Evolutionary conservation across 805 yeast genomes (phyloP), one percentile per base, ranked within the genome.

Genomic region (Ogataea allantospora): DNA sequence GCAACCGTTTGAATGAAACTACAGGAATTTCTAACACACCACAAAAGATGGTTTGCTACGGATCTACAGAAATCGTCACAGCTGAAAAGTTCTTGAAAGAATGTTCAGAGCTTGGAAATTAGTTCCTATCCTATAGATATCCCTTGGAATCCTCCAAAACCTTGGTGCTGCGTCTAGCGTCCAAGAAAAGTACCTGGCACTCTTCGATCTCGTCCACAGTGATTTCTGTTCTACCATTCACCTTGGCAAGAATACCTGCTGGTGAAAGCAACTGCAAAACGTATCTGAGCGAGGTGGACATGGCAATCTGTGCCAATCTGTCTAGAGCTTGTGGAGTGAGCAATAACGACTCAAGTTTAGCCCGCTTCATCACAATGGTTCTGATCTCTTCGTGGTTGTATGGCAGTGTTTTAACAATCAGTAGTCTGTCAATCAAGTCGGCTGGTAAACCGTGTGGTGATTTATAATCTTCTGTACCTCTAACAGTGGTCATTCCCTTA

Each of bases 381-480:
- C 83, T 77, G 55, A 91, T 83, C 63, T 93, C 99, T 43, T 86
- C 89, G 42, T 77, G 78, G 42, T 73, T 70, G 68, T 93, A 93
- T 30, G 77, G 70, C 12, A 76, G 64, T 1, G 99, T 95, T 57
- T 93, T 88, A 48, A 93, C 88, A 46, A 93, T 93, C 50, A 93
- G 83, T 23, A 95, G 77, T 62, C 99, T 78, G 66, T 93, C 99
- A 53, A 93, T 79, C 54, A 93, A 71, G 70, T 93, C 99, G 43
- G 85, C 73, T 28, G 99, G 99, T 42, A 93, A 71, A n/a, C 99
- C 99, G 62, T 93, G 99, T 15, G 99, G 96, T 1, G 96, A 83
- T 63, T 82, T 84, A 17, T 53, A 42, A 68, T 88, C 88, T 57
- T 78, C 82, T 20, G 98, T 87, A 35, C 99, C 99, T 56, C 96